phyloP scores from a whole-genome alignment of 495 filamentous ascomycete genomes.

The Tuber umbilicatum region DNA sequence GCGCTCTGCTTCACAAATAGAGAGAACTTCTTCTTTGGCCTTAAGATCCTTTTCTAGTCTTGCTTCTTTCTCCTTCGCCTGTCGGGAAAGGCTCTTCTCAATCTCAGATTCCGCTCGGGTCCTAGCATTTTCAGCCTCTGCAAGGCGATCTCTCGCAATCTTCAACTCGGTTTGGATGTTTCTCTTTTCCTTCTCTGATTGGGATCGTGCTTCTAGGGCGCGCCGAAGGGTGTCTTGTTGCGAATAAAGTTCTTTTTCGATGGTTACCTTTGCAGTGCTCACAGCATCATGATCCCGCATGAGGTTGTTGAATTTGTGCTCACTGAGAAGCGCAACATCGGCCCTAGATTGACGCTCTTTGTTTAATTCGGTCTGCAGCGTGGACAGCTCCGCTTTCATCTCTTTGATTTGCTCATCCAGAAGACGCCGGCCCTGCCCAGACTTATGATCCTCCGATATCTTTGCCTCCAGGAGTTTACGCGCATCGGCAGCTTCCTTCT shows the following conservation, averaged over 20 bases:
- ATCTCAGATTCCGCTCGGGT: constrained; percentile 71
- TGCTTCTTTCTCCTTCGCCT: constrained; percentile 74
- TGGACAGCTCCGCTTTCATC: constrained; percentile 74
- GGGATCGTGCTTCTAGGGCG: constrained; percentile 68
- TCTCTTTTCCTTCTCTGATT: constrained; percentile 79
- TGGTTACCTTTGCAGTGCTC: constrained; percentile 91
- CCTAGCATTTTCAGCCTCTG: constrained; percentile 75
- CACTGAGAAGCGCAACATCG: constrained; percentile 83
- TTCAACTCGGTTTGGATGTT: constrained; percentile 80
- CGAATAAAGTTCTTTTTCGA: constrained; percentile 97
- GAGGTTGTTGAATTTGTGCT: constrained; percentile 75
- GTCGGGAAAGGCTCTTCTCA: constrained; percentile 68
- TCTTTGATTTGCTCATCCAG: constrained; percentile 82
- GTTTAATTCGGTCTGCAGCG: constrained; percentile 80
- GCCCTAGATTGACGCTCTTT: constrained; percentile 91
- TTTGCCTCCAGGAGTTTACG: constrained; percentile 79
- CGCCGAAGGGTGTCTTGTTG: constrained; percentile 91
- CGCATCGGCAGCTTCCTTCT: constrained; percentile 82
- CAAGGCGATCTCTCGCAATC: constrained; percentile 71
- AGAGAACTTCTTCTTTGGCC: constrained; percentile 59
- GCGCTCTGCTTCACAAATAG: constrained; percentile 69
- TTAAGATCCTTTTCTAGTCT: constrained; percentile 73
- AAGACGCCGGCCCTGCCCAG: constrained; percentile 74
- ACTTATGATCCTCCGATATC: constrained; percentile 81
- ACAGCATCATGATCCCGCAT: constrained; percentile 79